Evolutionary conservation across 2,329 filamentous ascomycete genomes (phyloP), one percentile per base, ranked within the genome.

Genomic region (Parastagonospora nodorum): DNA sequence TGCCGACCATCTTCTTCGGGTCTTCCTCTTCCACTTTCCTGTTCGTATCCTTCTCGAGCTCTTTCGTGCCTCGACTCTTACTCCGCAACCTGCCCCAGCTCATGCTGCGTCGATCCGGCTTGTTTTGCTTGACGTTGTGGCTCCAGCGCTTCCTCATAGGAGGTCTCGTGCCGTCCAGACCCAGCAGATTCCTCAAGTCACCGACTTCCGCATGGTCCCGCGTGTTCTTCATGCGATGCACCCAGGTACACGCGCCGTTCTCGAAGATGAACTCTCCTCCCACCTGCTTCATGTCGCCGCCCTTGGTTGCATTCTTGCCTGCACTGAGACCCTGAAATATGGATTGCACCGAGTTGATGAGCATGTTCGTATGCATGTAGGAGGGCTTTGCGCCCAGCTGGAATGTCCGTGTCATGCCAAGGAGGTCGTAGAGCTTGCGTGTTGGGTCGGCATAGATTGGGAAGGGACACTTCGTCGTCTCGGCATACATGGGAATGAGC

Each of bases 241-340:
- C 92, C 90, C 90, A 95, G 1, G 84, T 86, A 27, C 90, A 82
- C 47, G 76, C 77, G 74, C 88, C 88, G 64, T 83, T 78, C 64
- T 89, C 86, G 57, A 91, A 91, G n/a, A 92, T 69, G 55, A 92
- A 90, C 74, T 92, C 89, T 9, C 89, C 89, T 19, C 89, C 88
- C 2, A 89, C 85, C 74, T 91, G 87, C 45, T 81, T 78, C 66
- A 82, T 78, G 66, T 89, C 82, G 2, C 89, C 88, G 15, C 82
- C 84, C 68, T 85, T 86, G 52, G 83, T 75, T 5, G 81, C 84
- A 42, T 88, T 86, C 7, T 69, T 76, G 12, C 80, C 79, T 1
- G 87, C 73, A 51, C 85, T 82, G 29, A 92, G 67, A 0, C 78
- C 83, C 70, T 90, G 87, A 5, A 80, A 68, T 45, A 88, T 78